A percentile compares a stretch with the other conserved stretches of the same genome.
These are phyloP conservation scores for Exophiala calicioides DNA, from an alignment of 2,329 filamentous ascomycete genomes.

Conservation along the genomic window DNA sequence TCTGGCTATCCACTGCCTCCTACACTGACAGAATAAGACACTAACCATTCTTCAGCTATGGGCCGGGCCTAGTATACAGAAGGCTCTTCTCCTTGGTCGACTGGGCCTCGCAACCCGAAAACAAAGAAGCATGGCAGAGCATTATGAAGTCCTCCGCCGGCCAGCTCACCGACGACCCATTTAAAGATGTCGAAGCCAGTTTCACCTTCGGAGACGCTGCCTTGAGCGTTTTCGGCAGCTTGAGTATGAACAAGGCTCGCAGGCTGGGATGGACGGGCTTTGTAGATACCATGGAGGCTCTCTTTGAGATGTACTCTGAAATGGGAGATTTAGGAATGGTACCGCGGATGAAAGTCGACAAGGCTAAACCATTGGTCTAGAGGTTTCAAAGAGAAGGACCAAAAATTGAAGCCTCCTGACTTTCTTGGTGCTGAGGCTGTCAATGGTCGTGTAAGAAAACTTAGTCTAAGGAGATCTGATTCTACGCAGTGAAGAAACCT, in stretches of 20 bases:
- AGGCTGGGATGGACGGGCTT: conserved; percentile 32
- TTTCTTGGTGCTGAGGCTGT: too few species aligned
- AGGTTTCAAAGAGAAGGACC: too few species aligned
- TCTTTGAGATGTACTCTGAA: conserved; percentile 32
- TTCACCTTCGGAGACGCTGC: conserved; percentile 32
- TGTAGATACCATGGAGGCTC: conserved; percentile 32
- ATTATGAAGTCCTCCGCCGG: conserved; percentile 43
- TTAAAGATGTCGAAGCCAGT: conserved; percentile 29
- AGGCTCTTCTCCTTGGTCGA: conserved; percentile 45
- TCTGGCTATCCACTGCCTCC: neutral
- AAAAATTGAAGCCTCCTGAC: too few species aligned
- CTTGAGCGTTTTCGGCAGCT: conserved; percentile 17
- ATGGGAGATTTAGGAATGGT: conserved; percentile 32
- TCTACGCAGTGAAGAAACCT: too few species aligned
- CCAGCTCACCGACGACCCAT: conserved; percentile 32
- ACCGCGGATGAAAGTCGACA: conserved; percentile 30
- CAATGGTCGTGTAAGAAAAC: neutral
- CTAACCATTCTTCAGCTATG: conserved; percentile 27
- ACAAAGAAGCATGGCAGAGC: conserved; percentile 49
- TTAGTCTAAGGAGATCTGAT: too few species aligned
- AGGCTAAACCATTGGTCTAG: conserved; percentile 28
- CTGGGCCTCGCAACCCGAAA: conserved; percentile 49
- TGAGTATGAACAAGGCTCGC: conserved; percentile 32
- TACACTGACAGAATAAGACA: neutral
- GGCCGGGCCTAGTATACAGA: conserved; percentile 41